Evolutionary conservation across 2,329 filamentous ascomycete genomes (phyloP).

Genomic region (Fusarium sterilihyphosum): DNA sequence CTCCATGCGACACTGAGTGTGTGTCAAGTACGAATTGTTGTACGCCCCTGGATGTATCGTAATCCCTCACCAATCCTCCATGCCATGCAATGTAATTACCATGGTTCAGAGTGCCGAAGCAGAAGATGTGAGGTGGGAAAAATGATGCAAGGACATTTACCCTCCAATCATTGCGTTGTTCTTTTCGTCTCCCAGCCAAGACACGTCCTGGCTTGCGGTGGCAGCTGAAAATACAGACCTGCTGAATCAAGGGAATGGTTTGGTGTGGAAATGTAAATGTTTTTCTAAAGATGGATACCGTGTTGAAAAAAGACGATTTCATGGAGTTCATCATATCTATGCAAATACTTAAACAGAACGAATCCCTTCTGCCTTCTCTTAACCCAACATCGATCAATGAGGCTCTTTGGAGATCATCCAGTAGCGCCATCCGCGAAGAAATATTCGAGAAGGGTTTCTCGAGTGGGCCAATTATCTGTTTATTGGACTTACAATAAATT

Average conservation of each 20-base stretch:
- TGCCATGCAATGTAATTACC: conserved; percentile 3
- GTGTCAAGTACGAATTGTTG: not conserved
- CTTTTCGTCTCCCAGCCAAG: not conserved
- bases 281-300: not conserved
- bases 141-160: conserved; percentile 25
- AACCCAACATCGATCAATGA: not conserved
- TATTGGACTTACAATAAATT: not conserved
- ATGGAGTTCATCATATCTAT: not conserved
- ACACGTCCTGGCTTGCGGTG: conserved; percentile 18
- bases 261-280: not conserved
- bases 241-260: conserved; percentile 25
- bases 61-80: conserved; percentile 8
- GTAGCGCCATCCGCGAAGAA: not conserved
- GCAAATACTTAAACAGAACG: not conserved
- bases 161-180: conserved; percentile 40
- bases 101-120: conserved; percentile 12
- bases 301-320: not conserved
- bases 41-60: not conserved
- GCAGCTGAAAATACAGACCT: not conserved
- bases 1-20: not conserved
- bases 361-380: not conserved
- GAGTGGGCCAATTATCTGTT: conserved; percentile 14
- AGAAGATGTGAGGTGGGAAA: conserved; percentile 16
- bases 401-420: not conserved
- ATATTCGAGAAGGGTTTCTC: conserved; percentile 29